Percentiles rank a stretch among this genome's conserved stretches.
Evolutionary conservation across 106 monocot species (phyloP).

Genomic region (Triglochin maritima): DNA sequence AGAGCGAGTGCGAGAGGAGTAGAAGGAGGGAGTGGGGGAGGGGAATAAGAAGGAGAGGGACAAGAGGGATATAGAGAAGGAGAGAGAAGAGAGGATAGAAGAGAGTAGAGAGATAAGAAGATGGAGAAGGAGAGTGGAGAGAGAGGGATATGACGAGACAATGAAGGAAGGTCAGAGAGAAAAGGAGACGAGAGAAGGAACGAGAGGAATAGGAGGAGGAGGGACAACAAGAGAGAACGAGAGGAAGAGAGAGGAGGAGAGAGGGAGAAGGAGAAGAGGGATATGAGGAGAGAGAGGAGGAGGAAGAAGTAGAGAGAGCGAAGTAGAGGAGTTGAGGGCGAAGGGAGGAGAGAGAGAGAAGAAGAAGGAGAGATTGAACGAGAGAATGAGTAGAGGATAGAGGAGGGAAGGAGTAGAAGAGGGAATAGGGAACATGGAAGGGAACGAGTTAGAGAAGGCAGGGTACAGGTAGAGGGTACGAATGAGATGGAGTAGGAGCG

Average conservation of each 20-base stretch:
- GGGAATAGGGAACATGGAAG: too few species aligned
- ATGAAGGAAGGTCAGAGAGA: background rate
- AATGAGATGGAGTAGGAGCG: too few species aligned
- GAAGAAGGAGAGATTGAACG: too few species aligned
- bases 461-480: too few species aligned
- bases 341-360: background rate
- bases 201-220: background rate
- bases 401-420: too few species aligned
- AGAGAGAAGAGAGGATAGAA: too few species aligned
- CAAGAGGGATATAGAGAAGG: background rate
- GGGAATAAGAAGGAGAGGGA: background rate
- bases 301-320: too few species aligned
- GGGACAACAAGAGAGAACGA: background rate
- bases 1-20: background rate
- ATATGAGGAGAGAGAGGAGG: background rate
- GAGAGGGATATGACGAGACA: background rate
- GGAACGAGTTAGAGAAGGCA: too few species aligned
- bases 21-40: background rate
- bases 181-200: background rate
- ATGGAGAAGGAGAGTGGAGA: background rate
- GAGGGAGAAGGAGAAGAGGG: background rate
- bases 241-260: background rate
- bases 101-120: background rate
- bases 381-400: too few species aligned
- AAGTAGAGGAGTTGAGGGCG: background rate